Evolutionary conservation across 192 early-diverging fungal species (phyloP).

Genomic region (Coemansia sp.): DNA sequence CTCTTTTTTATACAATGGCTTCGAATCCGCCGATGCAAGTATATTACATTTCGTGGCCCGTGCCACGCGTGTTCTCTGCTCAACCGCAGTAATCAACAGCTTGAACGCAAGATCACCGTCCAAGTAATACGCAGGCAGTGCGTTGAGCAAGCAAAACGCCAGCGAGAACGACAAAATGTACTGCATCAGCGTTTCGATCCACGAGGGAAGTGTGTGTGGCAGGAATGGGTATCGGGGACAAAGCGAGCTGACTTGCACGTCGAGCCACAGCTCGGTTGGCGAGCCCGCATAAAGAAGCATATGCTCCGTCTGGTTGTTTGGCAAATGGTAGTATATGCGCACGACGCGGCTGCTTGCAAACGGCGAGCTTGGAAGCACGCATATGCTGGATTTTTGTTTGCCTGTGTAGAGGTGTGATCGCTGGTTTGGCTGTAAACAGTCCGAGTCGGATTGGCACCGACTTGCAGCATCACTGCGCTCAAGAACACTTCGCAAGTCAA

Average conservation of each 20-base stretch:
- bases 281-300: constrained; percentile 33
- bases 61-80: background rate
- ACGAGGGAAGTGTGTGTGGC: constrained; percentile 13
- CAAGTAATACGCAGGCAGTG: constrained; percentile 32
- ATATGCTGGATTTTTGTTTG: background rate
- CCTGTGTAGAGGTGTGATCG: background rate
- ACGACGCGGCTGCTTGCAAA: constrained; percentile 25
- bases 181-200: constrained; percentile 30
- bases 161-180: constrained; percentile 42
- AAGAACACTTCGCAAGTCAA: constrained; percentile 22
- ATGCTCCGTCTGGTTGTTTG: background rate
- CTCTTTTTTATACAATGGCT: background rate
- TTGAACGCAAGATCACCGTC: constrained; percentile 35
- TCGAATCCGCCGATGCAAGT: background rate
- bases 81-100: constrained; percentile 10
- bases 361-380: constrained; percentile 36
- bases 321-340: constrained; percentile 20
- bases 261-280: constrained; percentile 25
- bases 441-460: constrained; percentile 22
- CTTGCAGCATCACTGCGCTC: constrained; percentile 4
- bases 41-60: background rate
- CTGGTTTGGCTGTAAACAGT: constrained; percentile 11
- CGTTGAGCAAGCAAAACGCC: constrained; percentile 41
- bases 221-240: constrained; percentile 17
- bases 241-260: constrained; percentile 41